phyloP scores from a whole-genome alignment of 352 stramenopile species.

The Saprolegnia parasitica region DNA sequence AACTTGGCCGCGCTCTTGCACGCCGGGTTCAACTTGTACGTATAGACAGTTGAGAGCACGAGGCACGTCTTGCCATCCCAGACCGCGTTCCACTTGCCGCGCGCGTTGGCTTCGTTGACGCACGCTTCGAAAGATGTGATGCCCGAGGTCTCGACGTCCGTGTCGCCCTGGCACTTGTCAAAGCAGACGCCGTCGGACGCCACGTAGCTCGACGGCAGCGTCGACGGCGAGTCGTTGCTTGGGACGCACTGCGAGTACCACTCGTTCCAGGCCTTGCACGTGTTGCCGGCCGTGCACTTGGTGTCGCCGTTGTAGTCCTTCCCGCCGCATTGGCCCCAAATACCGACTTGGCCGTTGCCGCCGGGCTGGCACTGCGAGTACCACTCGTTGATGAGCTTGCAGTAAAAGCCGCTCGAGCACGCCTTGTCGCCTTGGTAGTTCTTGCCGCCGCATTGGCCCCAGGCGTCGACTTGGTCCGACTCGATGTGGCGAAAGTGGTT shows the following conservation, averaged over 20 bases:
- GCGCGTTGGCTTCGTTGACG: neutral
- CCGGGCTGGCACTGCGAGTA: slow-evolving; percentile 24
- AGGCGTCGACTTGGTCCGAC: neutral
- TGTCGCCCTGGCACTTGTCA: neutral
- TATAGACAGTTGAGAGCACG: neutral
- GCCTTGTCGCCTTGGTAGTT: slow-evolving; percentile 9
- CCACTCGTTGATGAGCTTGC: slow-evolving; percentile 20
- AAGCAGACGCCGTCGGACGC: neutral
- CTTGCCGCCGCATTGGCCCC: slow-evolving; percentile 20
- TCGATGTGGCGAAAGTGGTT: slow-evolving; percentile 2
- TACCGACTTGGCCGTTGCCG: neutral
- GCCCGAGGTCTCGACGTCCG: neutral
- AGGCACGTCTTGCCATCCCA: neutral
- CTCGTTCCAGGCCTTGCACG: slow-evolving; percentile 8
- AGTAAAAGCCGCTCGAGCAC: slow-evolving; percentile 6
- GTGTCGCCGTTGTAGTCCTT: neutral
- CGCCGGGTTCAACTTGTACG: neutral
- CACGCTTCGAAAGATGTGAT: neutral
- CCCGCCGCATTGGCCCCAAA: slow-evolving; percentile 10
- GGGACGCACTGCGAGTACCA: slow-evolving; percentile 23
- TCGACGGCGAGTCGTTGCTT: neutral
- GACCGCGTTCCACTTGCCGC: neutral
- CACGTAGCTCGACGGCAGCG: neutral
- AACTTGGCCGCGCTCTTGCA: neutral
- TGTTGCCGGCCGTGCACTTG: slow-evolving; percentile 3